Evolutionary conservation across 352 stramenopile genomes (phyloP).

Genomic region (Phytophthora pseudosyringae): DNA sequence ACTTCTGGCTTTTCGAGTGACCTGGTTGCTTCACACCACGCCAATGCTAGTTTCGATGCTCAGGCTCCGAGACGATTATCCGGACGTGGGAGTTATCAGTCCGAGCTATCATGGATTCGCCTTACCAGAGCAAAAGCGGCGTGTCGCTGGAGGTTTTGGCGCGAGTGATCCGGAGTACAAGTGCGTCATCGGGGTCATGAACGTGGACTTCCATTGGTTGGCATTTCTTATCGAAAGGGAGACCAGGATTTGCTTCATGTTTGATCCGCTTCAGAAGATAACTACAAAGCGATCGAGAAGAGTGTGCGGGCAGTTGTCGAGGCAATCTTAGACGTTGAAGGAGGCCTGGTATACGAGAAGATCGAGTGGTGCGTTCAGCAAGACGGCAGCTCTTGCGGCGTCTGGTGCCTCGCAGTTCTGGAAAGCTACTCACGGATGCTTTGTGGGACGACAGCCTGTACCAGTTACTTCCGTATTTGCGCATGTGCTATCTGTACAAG

Average conservation of each 20-base stretch:
- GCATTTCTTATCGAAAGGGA: neutral
- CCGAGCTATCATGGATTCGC: neutral
- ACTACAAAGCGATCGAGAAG: neutral
- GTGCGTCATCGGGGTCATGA: neutral
- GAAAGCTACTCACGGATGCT: neutral
- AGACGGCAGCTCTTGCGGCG: slow-evolving; percentile 9
- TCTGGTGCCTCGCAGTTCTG: slow-evolving; percentile 8
- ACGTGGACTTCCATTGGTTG: neutral
- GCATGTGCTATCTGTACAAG: neutral
- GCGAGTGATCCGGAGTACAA: neutral
- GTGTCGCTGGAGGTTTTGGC: neutral
- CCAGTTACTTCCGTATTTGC: neutral
- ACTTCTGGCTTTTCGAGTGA: slow-evolving; percentile 37
- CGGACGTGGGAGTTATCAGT: neutral
- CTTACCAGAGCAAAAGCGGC: neutral
- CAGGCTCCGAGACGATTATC: neutral
- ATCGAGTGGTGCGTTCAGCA: slow-evolving; percentile 12
- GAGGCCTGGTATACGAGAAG: neutral
- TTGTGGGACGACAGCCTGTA: slow-evolving; percentile 3
- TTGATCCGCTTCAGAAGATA: neutral
- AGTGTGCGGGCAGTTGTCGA: slow-evolving; percentile 10
- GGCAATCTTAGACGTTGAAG: neutral
- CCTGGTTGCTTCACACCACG: neutral
- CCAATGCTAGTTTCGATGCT: neutral
- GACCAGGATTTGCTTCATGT: neutral